Conservation (phyloP, 108 stramenopile species). For the Skeletonema potamos region DNA sequence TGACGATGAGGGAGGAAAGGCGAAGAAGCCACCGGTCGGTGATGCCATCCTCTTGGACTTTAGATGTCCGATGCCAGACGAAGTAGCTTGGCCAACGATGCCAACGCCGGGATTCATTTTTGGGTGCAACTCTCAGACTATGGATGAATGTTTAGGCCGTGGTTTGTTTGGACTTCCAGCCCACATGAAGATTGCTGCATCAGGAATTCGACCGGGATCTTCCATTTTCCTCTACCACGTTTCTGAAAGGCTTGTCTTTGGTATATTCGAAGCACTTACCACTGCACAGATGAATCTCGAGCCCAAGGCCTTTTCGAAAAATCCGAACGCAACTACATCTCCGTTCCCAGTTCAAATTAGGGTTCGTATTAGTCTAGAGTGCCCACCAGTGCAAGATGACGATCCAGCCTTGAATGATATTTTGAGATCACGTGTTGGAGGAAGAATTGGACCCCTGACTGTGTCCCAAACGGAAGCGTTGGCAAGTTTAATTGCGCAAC, state of each 20-base stretch:
- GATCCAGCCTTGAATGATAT: conserved; percentile 83
- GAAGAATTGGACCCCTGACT: conserved; percentile 79
- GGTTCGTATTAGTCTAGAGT: conserved; percentile 80
- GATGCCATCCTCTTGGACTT: conserved; percentile 78
- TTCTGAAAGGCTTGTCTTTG: conserved; percentile 81
- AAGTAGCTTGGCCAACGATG: conserved; percentile 75
- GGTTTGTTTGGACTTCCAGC: conserved; percentile 88
- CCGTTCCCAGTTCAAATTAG: conserved; percentile 88
- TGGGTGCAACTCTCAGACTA: conserved; percentile 83
- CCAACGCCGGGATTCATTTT: conserved; percentile 89
- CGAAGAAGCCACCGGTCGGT: conserved; percentile 58
- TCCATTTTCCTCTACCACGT: conserved; percentile 89
- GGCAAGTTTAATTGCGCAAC: conserved; percentile 71
- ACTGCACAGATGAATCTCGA: conserved; percentile 76
- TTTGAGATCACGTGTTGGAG: conserved; percentile 73
- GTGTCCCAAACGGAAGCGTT: conserved; percentile 80
- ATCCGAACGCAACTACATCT: conserved; percentile 80
- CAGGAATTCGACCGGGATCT: conserved; percentile 74
- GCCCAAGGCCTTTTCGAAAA: conserved; percentile 86
- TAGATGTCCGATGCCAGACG: conserved; percentile 66
- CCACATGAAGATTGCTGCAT: conserved; percentile 85
- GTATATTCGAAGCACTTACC: conserved; percentile 89
- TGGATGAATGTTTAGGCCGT: conserved; percentile 87
- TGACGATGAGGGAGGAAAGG: conserved; percentile 36
- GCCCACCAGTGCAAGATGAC: conserved; percentile 85